Evolutionary conservation across 202 grass and related monocot species (phyloP).

Genomic region (Bolboschoenoplectus hybrid): DNA sequence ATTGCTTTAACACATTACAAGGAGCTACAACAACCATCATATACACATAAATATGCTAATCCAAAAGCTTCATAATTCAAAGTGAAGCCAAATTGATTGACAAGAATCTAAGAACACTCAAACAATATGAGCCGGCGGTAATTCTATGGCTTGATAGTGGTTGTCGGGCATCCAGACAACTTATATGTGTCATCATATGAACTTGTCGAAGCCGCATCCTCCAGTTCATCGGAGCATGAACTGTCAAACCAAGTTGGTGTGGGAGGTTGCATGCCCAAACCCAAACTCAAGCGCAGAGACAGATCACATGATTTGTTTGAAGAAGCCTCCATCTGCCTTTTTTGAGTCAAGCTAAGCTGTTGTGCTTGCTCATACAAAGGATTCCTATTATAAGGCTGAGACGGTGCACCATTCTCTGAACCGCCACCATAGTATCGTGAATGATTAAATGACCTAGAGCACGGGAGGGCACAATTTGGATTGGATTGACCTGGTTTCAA

Average conservation of each 20-base stretch:
- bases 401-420: constrained; percentile 4
- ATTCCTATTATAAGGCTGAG: constrained; percentile 27
- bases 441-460: constrained; percentile 17
- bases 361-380: constrained; percentile 19
- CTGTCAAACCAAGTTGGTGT: constrained; percentile 24
- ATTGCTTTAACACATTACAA: not conserved
- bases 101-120: not conserved
- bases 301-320: constrained; percentile 38
- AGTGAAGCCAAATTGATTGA: not conserved
- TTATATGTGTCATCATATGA: constrained; percentile 40
- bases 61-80: constrained; percentile 8
- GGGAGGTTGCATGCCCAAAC: constrained; percentile 28
- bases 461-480: constrained; percentile 12
- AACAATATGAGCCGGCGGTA: not conserved
- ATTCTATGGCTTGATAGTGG: not conserved
- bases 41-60: constrained; percentile 1
- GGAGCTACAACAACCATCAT: constrained; percentile 16
- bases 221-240: constrained; percentile 42
- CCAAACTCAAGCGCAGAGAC: constrained; percentile 46
- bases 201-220: constrained; percentile 48
- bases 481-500: constrained; percentile 33
- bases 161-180: not conserved
- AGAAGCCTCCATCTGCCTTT: constrained; percentile 5
- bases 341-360: constrained; percentile 20
- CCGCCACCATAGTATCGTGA: not conserved